Evolutionary conservation across 371 early-diverging fungal species (phyloP), one percentile per base, ranked within the genome.

Genomic region (Batkoa obscura): DNA sequence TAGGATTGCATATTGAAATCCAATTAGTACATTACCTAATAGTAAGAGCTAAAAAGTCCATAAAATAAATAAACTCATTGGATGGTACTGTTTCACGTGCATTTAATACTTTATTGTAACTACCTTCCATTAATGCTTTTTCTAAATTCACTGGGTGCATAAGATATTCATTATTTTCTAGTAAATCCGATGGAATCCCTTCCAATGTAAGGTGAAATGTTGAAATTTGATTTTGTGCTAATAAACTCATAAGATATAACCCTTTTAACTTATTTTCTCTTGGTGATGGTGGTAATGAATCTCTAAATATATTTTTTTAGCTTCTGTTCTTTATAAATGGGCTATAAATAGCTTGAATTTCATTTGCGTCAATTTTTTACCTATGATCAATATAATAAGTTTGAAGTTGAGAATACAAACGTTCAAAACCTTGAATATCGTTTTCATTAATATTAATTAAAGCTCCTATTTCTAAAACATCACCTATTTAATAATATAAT

Each of bases 191-290:
- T 48, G 88, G 88, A 59, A 96, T 81, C 51, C 72, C 73, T 60
- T 96, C 97, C 50, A 96, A 75, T 58, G 87, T 81, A 12, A 90
- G 84, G 69, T 96, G 94, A 69, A 96, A 96, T 62, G 93, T 94
- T 23, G 94, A 80, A 59, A 94, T 81, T 45, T 87, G 77, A 75
- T 88, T 87, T 67, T 94, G 93, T 36, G 94, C 79, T 51, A 96
- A 73, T 60, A 94, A 75, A 58, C 86, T 81, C 60, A 94, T 74
- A 43, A 96, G 77, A 63, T 96, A 86, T 49, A 96, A 75, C 2
- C 94, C 97, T 35, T 87, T 75, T 50, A 94, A 71, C 39, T 84
- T 80, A 65, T 90, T 86, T 83, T 80, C 83, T 66, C 85, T 73
- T 37, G 75, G 72, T 13, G 94, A 94, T 32, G 75, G 70, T 49